Percentiles rank a stretch among this genome's conserved stretches.
Evolutionary conservation across 2,329 filamentous ascomycete species (phyloP).

Genomic region (Bimuria novae-zelandiae): DNA sequence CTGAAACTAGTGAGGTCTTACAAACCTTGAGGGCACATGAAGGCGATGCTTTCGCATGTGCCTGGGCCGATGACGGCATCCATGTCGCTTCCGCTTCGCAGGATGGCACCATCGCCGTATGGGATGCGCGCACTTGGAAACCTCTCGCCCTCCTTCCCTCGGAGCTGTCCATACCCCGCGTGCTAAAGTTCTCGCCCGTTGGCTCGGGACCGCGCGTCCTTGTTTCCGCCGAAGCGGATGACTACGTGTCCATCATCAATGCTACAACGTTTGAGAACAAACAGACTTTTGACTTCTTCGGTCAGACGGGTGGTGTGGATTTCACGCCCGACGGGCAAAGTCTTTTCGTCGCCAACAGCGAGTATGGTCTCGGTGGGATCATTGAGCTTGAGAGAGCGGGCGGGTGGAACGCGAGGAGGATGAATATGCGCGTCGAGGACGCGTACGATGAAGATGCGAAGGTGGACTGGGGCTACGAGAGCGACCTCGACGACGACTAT

Average conservation of each 20-base stretch:
- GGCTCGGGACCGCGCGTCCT: conserved; percentile 70
- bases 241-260: conserved; percentile 73
- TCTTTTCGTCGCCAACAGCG: conserved; percentile 70
- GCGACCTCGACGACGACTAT: conserved; percentile 18
- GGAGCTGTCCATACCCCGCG: conserved; percentile 71
- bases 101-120: conserved; percentile 73
- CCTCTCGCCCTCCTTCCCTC: conserved; percentile 62
- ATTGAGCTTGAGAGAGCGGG: conserved; percentile 61
- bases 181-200: conserved; percentile 71
- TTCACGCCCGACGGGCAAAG: conserved; percentile 70
- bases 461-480: conserved; percentile 33
- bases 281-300: conserved; percentile 75
- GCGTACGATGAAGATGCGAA: conserved; percentile 14
- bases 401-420: background rate
- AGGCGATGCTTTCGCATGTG: conserved; percentile 76
- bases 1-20: conserved; percentile 66
- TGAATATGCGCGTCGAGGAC: conserved; percentile 8
- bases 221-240: conserved; percentile 75
- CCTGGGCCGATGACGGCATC: conserved; percentile 78
- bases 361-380: conserved; percentile 68
- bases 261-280: conserved; percentile 65
- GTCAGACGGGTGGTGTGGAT: conserved; percentile 71
- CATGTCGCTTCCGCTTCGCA: conserved; percentile 78
- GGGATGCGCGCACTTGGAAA: conserved; percentile 74
- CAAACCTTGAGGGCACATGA: conserved; percentile 65